These are phyloP conservation scores for Allium fistulosum DNA, from an alignment of 106 monocot species.

Conservation along the genomic window DNA sequence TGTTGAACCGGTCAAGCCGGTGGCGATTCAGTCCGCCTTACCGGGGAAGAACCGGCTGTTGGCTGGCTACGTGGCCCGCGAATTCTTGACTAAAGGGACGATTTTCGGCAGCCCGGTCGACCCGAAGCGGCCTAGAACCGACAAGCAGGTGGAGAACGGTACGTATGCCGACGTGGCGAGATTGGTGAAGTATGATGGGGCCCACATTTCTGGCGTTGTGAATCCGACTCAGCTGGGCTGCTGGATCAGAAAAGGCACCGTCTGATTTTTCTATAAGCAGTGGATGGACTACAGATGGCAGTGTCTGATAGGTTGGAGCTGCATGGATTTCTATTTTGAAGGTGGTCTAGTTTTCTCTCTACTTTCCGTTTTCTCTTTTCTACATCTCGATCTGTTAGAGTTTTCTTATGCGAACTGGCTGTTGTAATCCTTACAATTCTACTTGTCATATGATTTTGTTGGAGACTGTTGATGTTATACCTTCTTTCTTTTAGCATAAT, in stretches of 20 bases:
- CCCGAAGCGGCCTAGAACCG: conserved; percentile 3
- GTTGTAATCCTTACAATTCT: too few species aligned
- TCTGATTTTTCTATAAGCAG: too few species aligned
- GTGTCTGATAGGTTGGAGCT: too few species aligned
- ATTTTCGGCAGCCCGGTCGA: conserved; percentile 30
- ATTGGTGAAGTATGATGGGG: conserved; percentile 39
- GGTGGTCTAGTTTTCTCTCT: too few species aligned
- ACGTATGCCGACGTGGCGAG: conserved; percentile 34
- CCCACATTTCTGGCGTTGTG: conserved; percentile 43
- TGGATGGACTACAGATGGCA: too few species aligned
- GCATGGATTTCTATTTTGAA: too few species aligned
- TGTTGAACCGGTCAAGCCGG: not conserved
- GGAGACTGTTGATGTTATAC: too few species aligned
- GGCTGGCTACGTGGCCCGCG: conserved; percentile 82
- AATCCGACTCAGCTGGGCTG: conserved; percentile 55
- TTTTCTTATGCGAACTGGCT: too few species aligned
- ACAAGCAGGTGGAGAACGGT: not conserved
- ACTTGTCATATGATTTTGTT: too few species aligned
- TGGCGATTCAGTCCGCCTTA: not conserved
- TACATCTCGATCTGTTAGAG: too few species aligned
- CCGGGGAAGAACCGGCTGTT: conserved; percentile 36
- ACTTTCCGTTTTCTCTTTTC: too few species aligned
- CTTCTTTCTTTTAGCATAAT: too few species aligned
- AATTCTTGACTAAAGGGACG: conserved; percentile 66
- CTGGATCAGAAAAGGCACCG: conserved; percentile 26